Percentiles rank a stretch among this genome's conserved stretches.
These are phyloP conservation scores for Penicillium sclerotiorum DNA, from an alignment of 2,329 filamentous ascomycete species.

Conservation along the genomic window DNA sequence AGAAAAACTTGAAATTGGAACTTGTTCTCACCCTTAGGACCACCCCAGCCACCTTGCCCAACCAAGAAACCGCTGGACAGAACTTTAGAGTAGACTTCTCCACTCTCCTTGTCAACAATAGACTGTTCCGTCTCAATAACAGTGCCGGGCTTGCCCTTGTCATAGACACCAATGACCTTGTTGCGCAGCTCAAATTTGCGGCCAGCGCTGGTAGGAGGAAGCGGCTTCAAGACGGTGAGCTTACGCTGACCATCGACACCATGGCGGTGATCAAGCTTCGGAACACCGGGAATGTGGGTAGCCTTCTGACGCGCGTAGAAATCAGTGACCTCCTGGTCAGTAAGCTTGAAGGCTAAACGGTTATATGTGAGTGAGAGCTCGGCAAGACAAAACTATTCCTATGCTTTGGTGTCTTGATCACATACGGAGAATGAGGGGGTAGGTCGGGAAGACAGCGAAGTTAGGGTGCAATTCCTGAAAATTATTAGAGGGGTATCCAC, in stretches of 20 bases:
- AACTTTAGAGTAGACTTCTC: slow-evolving; percentile 71
- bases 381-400: neutral
- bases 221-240: slow-evolving; percentile 73
- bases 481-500: slow-evolving; percentile 1
- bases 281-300: slow-evolving; percentile 72
- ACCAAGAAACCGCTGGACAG: slow-evolving; percentile 77
- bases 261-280: slow-evolving; percentile 72
- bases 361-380: slow-evolving; percentile 40
- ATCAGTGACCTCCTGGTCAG: slow-evolving; percentile 75
- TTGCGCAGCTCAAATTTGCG: slow-evolving; percentile 73
- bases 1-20: neutral
- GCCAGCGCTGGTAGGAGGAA: slow-evolving; percentile 72
- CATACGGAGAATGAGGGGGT: slow-evolving; percentile 76
- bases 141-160: slow-evolving; percentile 82
- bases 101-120: slow-evolving; percentile 69
- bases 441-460: slow-evolving; percentile 87
- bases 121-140: slow-evolving; percentile 79
- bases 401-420: slow-evolving; percentile 6
- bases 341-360: slow-evolving; percentile 71
- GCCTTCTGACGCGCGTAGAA: slow-evolving; percentile 74
- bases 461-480: slow-evolving; percentile 79
- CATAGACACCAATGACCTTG: slow-evolving; percentile 82
- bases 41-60: slow-evolving; percentile 80
- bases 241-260: slow-evolving; percentile 84
- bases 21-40: slow-evolving; percentile 71